Base-by-base conservation (phyloP, 345 rosid species). In the Kernera saxatilis region DNA sequence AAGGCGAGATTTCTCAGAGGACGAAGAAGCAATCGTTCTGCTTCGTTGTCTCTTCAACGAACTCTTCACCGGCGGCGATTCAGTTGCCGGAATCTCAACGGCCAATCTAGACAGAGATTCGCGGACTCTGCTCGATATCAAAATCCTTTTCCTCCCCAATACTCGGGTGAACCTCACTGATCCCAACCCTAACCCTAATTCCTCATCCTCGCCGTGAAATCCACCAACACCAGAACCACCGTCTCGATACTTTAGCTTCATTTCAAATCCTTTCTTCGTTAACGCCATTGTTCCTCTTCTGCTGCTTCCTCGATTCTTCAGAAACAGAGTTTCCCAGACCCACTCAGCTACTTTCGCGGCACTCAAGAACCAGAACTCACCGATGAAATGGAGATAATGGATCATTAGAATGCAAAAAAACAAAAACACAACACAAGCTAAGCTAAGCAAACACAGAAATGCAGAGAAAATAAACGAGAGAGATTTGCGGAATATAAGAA, bases 81-180 rank as follows among this genome's bases (percentile, higher is more conserved):
- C 83, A 11, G 48, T 27, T 11, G 9, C 62, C 53, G 72, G 72
- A 57, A 73, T 73, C 72, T 56, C 77, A 32, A 46, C 82, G 23
- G 77, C 71, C 45, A 69, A 50, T 62, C 19, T 51, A 2, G 67
- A 22, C 0, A 71, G 26, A 41, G 69, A 51, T 41, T 71, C 15
- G 3, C 53, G 53, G 0, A 48, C 36, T 18, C 52, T 67, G 32
- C 64, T 82, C 0, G 88, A 73, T 19, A 88, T 72, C 54, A 77
- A 44, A 75, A 93, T 71, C 84, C 96, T 81, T 67, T 90, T 93
- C 81, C 93, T 88, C 36, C 97, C 90, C 6, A 88, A 73, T 0
- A 87, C 87, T 25, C 86, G 70, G 2, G 85, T 79, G 68, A 71
- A 74, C 45, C 60, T 84, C 49, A 84, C 90, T 12, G 74, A 70